Evolutionary conservation across 2,329 filamentous ascomycete species (phyloP), one percentile per base, ranked within the genome.

Genomic region (Curvularia eragrostidis): DNA sequence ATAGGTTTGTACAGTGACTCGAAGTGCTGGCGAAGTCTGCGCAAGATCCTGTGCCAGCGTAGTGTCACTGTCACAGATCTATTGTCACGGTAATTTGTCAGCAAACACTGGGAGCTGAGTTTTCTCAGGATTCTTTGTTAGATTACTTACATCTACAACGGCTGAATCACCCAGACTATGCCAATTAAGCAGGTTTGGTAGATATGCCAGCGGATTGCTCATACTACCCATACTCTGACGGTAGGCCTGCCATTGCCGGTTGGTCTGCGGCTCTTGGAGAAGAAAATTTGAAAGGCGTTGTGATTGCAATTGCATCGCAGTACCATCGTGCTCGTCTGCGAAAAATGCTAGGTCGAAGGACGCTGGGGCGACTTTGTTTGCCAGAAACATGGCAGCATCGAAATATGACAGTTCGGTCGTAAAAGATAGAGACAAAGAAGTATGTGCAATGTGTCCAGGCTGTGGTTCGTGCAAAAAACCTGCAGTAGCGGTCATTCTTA

Each of bases 331-430:
- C 23, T 59, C 65, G 43, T 64, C 58, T 7, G 68, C 73, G 8
- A 49, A 49, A 10, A 24, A 43, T 10, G 58, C 42, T 30, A 62
- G 54, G 12, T 77, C 61, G 54, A 80, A 59, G 2, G 78, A 76
- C 3, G 72, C 51, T 0, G 78, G 77, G 5, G 70, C 69, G 1
- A 67, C 74, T 1, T 63, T 69, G 32, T 77, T 70, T 3, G 78
- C 68, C 1, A 81, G 61, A 48, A 81, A 81, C 65, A 78, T 70
- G 28, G 66, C 65, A 0, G 79, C 78, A 54, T 81, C 79, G 1
- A 77, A 66, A 15, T 67, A 69, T 4, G 63, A 70, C 1, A 64
- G 73, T 2, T 73, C 68, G 4, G 67, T 71, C 8, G 79, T 68
- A 49, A 81, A 81, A 1, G 58, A 59, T 0, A 74, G 73, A 1